Base-by-base conservation (phyloP, 441 rosid species). In the Erysimum cheiri region DNA sequence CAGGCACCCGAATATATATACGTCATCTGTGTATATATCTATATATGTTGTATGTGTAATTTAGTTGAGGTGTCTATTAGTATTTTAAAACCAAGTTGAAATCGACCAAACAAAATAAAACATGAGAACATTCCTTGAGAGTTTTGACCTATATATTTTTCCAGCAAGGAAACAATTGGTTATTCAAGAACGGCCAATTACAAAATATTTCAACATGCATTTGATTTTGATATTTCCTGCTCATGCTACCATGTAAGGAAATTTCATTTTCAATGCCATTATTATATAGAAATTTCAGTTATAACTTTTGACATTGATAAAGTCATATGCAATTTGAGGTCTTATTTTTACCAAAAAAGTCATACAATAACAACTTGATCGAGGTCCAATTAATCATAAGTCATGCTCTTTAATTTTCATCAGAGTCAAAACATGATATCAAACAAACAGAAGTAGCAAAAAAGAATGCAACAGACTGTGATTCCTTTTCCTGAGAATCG, bases 381-480 rank as follows among this genome's bases (percentile, higher is more conserved):
- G n/a, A n/a, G n/a, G n/a, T 29, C 39, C 26, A 24, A 24, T 24
- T n/a, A 71, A 31, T 62, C 19, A 33, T 13, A 8, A 54, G 22
- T 39, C 48, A 26, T 35, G 4, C 8, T 24, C 26, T 24, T 15
- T n/a, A n/a, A n/a, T 47, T 17, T 2, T 26, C 29, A 68, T 59
- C 52, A 70, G 8, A 37, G 29, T 70, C 3, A 8, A 49, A 47
- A 4, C 1, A 14, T 1, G 8, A 55, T 4, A 31, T 15, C 35
- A 58, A 58, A 58, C 29, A n/a, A 3, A 3, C 13, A 14, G 26
- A 24, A 24, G 2, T 24, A 8, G 10, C 3, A 14, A 7, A 48
- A 29, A 50, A 24, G 26, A 14, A 10, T n/a, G 24, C 47, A 71
- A 53, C 69, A 43, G 4, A 26, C 39, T 41, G 28, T 47, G 66